A percentile compares a stretch with the other conserved stretches of the same genome.
Evolutionary conservation across 169 alveolate species (phyloP).

Genomic region (Plasmodium sp.): DNA sequence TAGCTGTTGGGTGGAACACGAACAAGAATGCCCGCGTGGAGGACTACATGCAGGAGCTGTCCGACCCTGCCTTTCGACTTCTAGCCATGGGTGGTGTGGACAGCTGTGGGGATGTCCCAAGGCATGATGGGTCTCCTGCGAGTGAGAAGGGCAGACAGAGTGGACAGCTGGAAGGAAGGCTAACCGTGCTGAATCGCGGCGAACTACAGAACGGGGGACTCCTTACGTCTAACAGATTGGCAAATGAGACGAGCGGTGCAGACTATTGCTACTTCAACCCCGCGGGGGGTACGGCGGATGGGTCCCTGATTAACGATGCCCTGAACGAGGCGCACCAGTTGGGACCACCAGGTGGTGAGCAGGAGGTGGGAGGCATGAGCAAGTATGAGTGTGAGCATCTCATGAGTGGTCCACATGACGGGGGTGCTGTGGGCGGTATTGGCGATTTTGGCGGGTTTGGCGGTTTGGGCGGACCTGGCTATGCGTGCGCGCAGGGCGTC

Average conservation of each 20-base stretch:
- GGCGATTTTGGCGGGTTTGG: not conserved
- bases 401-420: not conserved
- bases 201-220: not conserved
- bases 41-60: constrained; percentile 12
- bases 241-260: not conserved
- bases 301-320: not conserved
- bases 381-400: not conserved
- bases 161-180: not conserved
- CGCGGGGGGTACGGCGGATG: not conserved
- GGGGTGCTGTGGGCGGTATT: not conserved
- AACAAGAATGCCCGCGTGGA: constrained; percentile 31
- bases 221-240: not conserved
- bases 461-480: not conserved
- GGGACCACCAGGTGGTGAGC: not conserved
- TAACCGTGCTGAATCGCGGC: not conserved
- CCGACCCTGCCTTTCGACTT: constrained; percentile 11
- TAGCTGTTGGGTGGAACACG: constrained; percentile 67
- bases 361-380: not conserved
- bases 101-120: not conserved
- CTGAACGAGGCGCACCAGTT: not conserved
- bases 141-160: not conserved
- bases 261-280: not conserved
- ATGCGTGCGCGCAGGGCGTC: not conserved
- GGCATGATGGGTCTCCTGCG: not conserved
- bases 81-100: not conserved